phyloP scores from a whole-genome alignment of 441 rosid genomes.

The Gossypium laxum region DNA sequence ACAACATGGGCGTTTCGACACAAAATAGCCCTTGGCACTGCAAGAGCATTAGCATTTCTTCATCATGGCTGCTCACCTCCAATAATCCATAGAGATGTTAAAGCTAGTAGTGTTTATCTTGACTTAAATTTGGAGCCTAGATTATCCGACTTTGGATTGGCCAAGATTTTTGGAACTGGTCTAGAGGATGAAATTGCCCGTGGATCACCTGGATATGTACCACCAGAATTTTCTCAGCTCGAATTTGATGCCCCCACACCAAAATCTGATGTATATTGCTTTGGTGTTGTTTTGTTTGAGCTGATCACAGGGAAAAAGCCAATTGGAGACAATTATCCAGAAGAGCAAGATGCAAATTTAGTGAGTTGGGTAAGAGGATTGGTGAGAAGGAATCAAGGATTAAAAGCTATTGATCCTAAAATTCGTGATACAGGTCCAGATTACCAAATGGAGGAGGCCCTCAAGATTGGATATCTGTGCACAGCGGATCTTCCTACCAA shows the following conservation, averaged over 20 bases:
- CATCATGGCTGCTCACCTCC: conserved; percentile 93
- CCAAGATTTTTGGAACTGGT: conserved; percentile 70
- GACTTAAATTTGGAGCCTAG: conserved; percentile 75
- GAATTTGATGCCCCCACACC: conserved; percentile 53
- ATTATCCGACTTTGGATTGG: conserved; percentile 74
- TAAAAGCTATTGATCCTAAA: conserved; percentile 61
- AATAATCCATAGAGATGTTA: conserved; percentile 72
- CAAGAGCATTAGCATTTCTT: conserved; percentile 80
- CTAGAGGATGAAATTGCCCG: conserved; percentile 56
- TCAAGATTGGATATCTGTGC: conserved; percentile 86
- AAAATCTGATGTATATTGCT: conserved; percentile 82
- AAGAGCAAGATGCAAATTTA: conserved; percentile 41
- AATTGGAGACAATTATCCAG: conserved; percentile 58
- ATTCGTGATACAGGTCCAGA: conserved; percentile 52
- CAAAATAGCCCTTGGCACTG: conserved; percentile 74
- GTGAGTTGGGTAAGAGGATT: conserved; percentile 71
- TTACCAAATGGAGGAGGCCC: conserved; percentile 66
- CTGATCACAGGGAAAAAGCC: conserved; percentile 72
- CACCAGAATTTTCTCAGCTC: conserved; percentile 63
- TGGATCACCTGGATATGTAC: conserved; percentile 67
- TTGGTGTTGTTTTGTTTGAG: conserved; percentile 76
- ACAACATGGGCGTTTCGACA: conserved; percentile 79
- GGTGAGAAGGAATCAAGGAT: conserved; percentile 50
- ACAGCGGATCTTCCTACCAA: conserved; percentile 73
- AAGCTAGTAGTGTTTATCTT: conserved; percentile 81